Evolutionary conservation across 208 protist genomes (phyloP), one percentile per base, ranked within the genome.

Genomic region (Leishmania major): DNA sequence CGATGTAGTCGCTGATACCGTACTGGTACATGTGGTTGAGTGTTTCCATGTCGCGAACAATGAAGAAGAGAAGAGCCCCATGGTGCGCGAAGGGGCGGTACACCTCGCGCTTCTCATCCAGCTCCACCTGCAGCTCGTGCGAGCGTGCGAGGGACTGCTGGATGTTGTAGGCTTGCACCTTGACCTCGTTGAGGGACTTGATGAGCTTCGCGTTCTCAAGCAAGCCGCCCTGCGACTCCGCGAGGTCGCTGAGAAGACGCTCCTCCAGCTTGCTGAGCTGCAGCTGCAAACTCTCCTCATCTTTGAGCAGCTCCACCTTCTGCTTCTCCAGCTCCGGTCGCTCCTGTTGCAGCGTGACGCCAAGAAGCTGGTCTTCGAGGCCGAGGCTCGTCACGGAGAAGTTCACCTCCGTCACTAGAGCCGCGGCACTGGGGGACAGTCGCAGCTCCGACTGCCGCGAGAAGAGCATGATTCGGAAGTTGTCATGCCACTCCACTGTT

Each of bases 21-120:
- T 99, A 99, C 77, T 98, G 94, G 87, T 99, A 99, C 98, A 99
- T 99, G 78, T 92, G 90, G 88, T 99, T 99, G 43, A 99, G 81
- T 43, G 85, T 83, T 72, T 93, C 85, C 85, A 99, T 86, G 71
- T 97, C 95, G 60, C 91, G 85, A 4, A 99, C 91, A 40, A 99
- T 79, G 83, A 99, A 99, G 86, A 94, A 99, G n/a, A 99, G 85
- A 17, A 74, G 83, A 17, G 94, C 83, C 31, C 95, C 98, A 47
- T 92, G 89, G 51, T 90, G 82, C 13, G 98, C 97, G 47, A 99
- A 96, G 2, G 91, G 93, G 47, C 92, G 90, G 87, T 99, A 99
- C 64, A 97, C 96, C 69, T 99, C 85, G 47, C 98, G 95, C 89
- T 99, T 96, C 77, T 91, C 87, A 89, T 99, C 96, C 55, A 99